Evolutionary conservation across 805 yeast genomes (phyloP), one percentile per base, ranked within the genome.

Genomic region (Candida germanica): DNA sequence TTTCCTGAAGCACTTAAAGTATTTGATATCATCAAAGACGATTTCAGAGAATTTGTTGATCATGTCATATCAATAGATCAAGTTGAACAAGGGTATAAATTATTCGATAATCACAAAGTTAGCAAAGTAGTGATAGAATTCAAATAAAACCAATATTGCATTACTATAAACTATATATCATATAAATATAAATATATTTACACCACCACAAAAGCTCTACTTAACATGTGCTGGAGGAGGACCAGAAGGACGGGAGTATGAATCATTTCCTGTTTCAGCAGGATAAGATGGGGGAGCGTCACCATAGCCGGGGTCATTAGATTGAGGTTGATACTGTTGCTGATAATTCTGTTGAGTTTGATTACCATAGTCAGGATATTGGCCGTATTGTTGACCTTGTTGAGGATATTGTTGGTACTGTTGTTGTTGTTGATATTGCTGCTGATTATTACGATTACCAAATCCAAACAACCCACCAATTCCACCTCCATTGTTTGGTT

Each of bases 21-120:
- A 0, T 76, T 79, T 50, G 68, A 66, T 35, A 43, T 49, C 11
- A 58, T 75, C 32, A 66, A 73, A 25, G 51, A 51, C 22, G 65
- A 71, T 38, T 75, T 78, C 43, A 63, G 51, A n/a, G 64, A 53
- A n/a, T 76, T 79, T 46, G 67, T 79, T 22, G 83, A 77, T 43
- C 53, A 54, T n/a, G 57, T 58, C 25, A 58, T 73, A 26, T 60
- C 69, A 1, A 47, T 79, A 19, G 69, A 59, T 9, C 70, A 73
- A 5, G 70, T 74, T 13, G 51, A 60, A 5, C 51, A 65, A 25
- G 80, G 72, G 3, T 79, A 72, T 49, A 68, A 66, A 23, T 39
- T 71, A 29, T 79, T 79, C 48, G 80, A 79, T 32, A 47, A 61
- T 39, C 80, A 75, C 30, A 61, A 69, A 44, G 79, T 75, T 1